Conservation (phyloP, 768 basidiomycete species). For the Amanita muscaria region DNA sequence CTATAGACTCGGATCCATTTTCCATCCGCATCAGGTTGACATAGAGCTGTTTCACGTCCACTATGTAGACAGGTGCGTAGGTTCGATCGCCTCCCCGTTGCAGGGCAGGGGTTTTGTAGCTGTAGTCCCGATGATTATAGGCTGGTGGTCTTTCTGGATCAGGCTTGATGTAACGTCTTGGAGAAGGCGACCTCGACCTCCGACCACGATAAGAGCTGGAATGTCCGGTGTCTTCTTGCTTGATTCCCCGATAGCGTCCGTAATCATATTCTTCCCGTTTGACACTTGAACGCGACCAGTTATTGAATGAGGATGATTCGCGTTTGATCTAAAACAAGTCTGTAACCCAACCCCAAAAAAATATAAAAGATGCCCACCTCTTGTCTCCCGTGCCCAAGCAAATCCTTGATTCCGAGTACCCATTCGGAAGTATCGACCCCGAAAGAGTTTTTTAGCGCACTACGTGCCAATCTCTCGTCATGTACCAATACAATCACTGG, state of each 20-base stretch:
- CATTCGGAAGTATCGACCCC: constrained; percentile 35
- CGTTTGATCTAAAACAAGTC: background rate
- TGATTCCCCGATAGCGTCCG: background rate
- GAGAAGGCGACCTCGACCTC: constrained; percentile 18
- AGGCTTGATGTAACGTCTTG: background rate
- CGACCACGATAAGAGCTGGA: background rate
- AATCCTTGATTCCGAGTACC: constrained; percentile 29
- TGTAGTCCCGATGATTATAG: background rate
- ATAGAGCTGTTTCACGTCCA: constrained; percentile 34
- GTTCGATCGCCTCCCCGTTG: background rate
- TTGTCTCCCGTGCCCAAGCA: constrained; percentile 16
- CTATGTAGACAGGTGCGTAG: constrained; percentile 27
- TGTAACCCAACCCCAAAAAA: background rate
- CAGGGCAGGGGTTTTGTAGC: background rate
- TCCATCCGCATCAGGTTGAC: constrained; percentile 28
- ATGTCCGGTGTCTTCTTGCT: constrained; percentile 1
- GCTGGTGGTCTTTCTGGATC: constrained; percentile 1
- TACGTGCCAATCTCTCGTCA: constrained; percentile 28
- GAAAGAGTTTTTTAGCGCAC: constrained; percentile 29
- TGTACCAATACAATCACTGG: constrained; percentile 43
- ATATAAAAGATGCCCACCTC: constrained; percentile 3
- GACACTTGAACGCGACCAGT: background rate
- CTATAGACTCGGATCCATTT: constrained; percentile 14
- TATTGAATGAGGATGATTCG: background rate
- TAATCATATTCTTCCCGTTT: background rate